Evolutionary conservation across 257 asterid genomes (phyloP), one percentile per base, ranked within the genome.

Genomic region (Capsicum baccatum): DNA sequence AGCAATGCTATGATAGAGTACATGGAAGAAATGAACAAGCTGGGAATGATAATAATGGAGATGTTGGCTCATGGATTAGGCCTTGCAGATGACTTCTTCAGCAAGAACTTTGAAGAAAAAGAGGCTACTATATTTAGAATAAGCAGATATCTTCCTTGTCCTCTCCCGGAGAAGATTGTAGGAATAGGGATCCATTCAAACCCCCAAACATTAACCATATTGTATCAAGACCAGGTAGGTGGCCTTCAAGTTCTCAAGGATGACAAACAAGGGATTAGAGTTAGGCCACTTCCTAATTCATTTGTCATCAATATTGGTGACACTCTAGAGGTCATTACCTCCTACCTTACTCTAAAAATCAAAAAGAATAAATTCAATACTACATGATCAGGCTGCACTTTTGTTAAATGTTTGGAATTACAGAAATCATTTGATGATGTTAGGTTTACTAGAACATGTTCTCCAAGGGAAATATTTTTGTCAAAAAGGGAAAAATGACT

Each of bases 41-140:
- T 83, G 1, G 88, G 90, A 70, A 83, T 44, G 76, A 69, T 1
- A 7, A 37, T 87, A 21, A 42, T 87, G 82, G 88, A 83, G 44
- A 85, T 87, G 85, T 26, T 85, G 21, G 88, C 85, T 42, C 86
- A 70, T 79, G 88, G 90, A 70, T 50, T 87, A 60, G 84, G 90
- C 17, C 83, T 87, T 50, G 74, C 6, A 17, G 19, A 11, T 1
- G 71, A 85, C 68, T 83, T 87, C 73, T 87, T 85, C 86, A 83
- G 83, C 3, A 85, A 79, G 79, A 48, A 79, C 52, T 67, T 87
- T 52, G 62, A 50, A 37, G 88, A 87, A 54, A 64, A 56, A 39
- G 86, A 80, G 81, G 60, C 59, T 17, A 83, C 58, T 8, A 87
- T 63, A 42, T 69, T 83, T 11, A 69, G 88, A 83, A 66, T 73